These are phyloP conservation scores for Geotrichum macrosporum DNA, from an alignment of 1,139 yeast genomes.

Conservation along the genomic window DNA sequence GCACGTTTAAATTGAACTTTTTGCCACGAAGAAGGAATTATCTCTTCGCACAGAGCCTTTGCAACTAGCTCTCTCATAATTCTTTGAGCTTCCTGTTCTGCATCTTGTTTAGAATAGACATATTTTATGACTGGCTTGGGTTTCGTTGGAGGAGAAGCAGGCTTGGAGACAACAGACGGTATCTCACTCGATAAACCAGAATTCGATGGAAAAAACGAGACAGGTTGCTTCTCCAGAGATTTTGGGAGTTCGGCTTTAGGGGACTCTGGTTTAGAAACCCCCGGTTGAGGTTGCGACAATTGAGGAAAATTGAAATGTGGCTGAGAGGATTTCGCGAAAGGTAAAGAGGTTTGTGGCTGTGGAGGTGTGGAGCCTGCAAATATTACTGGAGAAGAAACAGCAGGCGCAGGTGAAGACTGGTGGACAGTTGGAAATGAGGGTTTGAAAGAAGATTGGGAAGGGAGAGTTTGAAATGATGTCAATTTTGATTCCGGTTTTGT, in stretches of 20 bases:
- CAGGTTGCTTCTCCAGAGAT: neutral
- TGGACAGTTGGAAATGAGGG: neutral
- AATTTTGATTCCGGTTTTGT: neutral
- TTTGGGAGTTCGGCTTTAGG: neutral
- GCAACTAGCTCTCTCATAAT: constrained; percentile 11
- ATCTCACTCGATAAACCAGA: neutral
- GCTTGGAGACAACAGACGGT: neutral
- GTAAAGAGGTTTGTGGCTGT: constrained; percentile 1
- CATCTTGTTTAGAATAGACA: constrained; percentile 22
- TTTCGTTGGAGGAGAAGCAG: constrained; percentile 11
- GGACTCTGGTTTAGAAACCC: no score
- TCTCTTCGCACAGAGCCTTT: neutral
- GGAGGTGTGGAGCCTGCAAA: neutral
- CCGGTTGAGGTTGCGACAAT: neutral
- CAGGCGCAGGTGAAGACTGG: neutral
- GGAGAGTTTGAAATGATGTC: constrained; percentile 6
- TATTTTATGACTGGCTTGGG: constrained; percentile 22
- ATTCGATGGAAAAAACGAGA: neutral
- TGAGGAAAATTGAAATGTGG: constrained; percentile 2
- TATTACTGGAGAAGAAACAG: neutral
- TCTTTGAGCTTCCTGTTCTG: constrained; percentile 7
- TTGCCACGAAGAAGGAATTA: constrained; percentile 14
- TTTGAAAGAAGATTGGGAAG: neutral
- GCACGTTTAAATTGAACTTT: constrained; percentile 10
- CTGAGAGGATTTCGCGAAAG: constrained; percentile 1